These are phyloP conservation scores for Gaeumannomyces tritici DNA, from an alignment of 2,329 filamentous ascomycete genomes.

Conservation along the genomic window DNA sequence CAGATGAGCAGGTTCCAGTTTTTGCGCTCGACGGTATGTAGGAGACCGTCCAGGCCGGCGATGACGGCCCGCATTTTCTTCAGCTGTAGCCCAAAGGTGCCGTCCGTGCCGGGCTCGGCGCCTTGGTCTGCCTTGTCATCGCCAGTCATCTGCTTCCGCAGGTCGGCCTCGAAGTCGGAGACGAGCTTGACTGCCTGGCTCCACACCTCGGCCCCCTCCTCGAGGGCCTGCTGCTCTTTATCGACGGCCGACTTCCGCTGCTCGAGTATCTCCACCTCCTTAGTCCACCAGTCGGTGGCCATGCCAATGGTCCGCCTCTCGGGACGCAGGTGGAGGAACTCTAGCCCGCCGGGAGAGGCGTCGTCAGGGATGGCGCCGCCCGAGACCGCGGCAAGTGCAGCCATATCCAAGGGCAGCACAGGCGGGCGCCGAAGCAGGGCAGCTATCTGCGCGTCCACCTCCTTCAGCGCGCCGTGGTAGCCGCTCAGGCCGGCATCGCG, in stretches of 20 bases:
- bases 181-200: slow-evolving; percentile 49
- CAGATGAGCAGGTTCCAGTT: slow-evolving; percentile 69
- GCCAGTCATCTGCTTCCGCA: slow-evolving; percentile 44
- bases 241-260: slow-evolving; percentile 45
- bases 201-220: slow-evolving; percentile 61
- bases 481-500: slow-evolving; percentile 64
- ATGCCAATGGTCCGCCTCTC: slow-evolving; percentile 60
- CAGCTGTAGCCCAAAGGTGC: slow-evolving; percentile 19
- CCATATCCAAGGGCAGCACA: slow-evolving; percentile 39
- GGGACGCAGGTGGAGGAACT: slow-evolving; percentile 51
- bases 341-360: slow-evolving; percentile 28
- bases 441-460: slow-evolving; percentile 54
- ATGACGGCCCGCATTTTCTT: slow-evolving; percentile 48
- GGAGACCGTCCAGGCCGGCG: slow-evolving; percentile 40
- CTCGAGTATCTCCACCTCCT: slow-evolving; percentile 48
- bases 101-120: slow-evolving; percentile 18
- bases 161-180: slow-evolving; percentile 52
- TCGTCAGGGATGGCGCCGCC: slow-evolving; percentile 10
- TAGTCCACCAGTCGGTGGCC: slow-evolving; percentile 62
- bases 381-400: slow-evolving; percentile 22
- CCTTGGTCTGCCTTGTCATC: slow-evolving; percentile 10
- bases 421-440: slow-evolving; percentile 50
- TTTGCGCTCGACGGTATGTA: slow-evolving; percentile 46
- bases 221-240: slow-evolving; percentile 53
- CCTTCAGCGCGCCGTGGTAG: slow-evolving; percentile 56